Conservation (phyloP, 305 asterid species). For the Rubia peregrina region DNA sequence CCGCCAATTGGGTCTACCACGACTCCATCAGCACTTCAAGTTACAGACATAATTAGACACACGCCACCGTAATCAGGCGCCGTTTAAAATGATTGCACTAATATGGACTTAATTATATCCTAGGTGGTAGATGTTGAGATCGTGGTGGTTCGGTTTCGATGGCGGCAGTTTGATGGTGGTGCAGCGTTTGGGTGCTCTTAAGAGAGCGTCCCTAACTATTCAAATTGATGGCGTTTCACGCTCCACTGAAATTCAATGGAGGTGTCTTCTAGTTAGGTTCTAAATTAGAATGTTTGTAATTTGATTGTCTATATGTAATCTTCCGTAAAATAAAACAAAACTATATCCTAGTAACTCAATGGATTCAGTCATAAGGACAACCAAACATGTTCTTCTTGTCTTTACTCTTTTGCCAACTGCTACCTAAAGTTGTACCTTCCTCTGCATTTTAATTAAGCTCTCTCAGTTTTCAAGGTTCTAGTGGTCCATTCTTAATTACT, state of each 20-base stretch:
- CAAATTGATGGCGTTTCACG: no score
- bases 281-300: no score
- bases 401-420: conserved; percentile 4
- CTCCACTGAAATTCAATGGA: no score
- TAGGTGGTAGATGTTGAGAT: no score
- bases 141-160: no score
- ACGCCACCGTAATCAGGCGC: conserved; percentile 1
- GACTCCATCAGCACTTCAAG: conserved; percentile 2
- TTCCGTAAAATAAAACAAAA: no score
- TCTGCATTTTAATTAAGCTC: not conserved
- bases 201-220: no score
- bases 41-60: conserved; percentile 10
- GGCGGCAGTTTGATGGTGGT: no score
- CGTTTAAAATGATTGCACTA: not conserved
- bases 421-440: not conserved
- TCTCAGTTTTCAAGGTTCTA: conserved; percentile 9
- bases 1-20: conserved; percentile 16
- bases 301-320: no score
- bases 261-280: no score
- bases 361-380: not conserved
- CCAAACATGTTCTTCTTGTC: not conserved
- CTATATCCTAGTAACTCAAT: not conserved
- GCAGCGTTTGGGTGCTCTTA: no score
- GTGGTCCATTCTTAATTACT: conserved; percentile 10
- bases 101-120: not conserved